Base-by-base conservation (phyloP, 2,329 filamentous ascomycete species). In the Emmonsiellopsis sp. region DNA sequence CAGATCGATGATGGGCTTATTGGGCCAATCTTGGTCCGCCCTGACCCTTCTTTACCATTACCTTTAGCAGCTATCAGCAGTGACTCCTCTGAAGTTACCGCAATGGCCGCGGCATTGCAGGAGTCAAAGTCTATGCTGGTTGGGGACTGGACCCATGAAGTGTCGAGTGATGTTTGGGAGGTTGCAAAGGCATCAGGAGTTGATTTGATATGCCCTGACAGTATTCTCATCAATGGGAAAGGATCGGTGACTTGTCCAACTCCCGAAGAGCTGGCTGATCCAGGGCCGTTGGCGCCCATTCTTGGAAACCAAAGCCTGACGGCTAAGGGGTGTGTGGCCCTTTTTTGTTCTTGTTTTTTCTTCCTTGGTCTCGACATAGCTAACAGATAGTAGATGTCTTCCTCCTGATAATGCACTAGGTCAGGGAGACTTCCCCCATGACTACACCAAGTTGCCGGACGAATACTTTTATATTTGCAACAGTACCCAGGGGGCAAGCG, bases 401-500 rank as follows among this genome's bases (percentile, higher is more conserved):
- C 56, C 63, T 8, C 61, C 53, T 47, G 58, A 50, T 13, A 53
- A 51, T n/a, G 21, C 5, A 13, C 14, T 55, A 1, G 43, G 53
- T 4, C 56, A 63, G 43, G 61, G 61, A 10, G 44, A 51, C 13
- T 61, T 52, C 11, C 42, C 37, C 17, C 56, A 59, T 44, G 56
- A 61, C n/a, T 7, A 61, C 31, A 62, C 61, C 37, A 58, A 63
- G 14, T 46, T 65, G 39, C 65, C 68, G 2, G 54, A 60, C 2
- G 57, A 56, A 14, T 55, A 67, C 17, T 64, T 62, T 40, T 60
- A 65, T 7, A 63, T 66, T 13, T 84, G 81, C 61, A 67, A 67
- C 2, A 65, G 75, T 0, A 76, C 75, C n/a, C 58, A 72, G 3
- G 76, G 74, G 1, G 59, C 66, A 0, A 62, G 63, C 0, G 75